These are phyloP conservation scores for Crocinoboletus sp. DNA, from an alignment of 1,284 basidiomycete species.

Conservation along the genomic window DNA sequence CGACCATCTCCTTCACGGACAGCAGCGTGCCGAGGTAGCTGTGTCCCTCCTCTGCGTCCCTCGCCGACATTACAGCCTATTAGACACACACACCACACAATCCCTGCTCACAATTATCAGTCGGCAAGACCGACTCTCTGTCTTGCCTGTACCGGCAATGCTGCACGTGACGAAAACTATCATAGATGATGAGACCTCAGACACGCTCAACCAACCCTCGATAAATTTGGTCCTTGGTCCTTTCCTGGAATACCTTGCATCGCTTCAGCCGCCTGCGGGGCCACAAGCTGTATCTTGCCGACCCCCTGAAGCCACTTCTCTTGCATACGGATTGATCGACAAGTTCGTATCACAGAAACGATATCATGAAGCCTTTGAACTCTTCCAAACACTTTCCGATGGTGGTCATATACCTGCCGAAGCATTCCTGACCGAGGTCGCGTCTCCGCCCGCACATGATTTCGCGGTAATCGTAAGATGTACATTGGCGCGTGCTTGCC, in stretches of 20 bases:
- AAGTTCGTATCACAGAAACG: constrained; percentile 33
- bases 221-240: constrained; percentile 20
- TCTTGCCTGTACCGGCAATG: constrained; percentile 19
- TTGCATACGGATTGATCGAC: constrained; percentile 28
- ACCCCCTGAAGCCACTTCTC: constrained; percentile 20
- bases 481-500: constrained; percentile 43
- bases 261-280: constrained; percentile 15
- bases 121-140: constrained; percentile 14
- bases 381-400: constrained; percentile 43
- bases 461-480: constrained; percentile 42
- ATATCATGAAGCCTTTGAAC: constrained; percentile 33
- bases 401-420: constrained; percentile 34
- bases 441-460: constrained; percentile 34
- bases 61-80: constrained; percentile 13
- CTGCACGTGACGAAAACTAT: constrained; percentile 22
- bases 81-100: constrained; percentile 21
- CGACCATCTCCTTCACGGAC: constrained; percentile 16
- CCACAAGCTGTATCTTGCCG: constrained; percentile 22
- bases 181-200: constrained; percentile 13
- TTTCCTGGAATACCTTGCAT: constrained; percentile 20
- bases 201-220: constrained; percentile 14
- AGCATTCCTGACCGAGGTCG: constrained; percentile 34
- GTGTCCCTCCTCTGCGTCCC: constrained; percentile 26
- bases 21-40: constrained; percentile 27
- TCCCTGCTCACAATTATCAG: constrained; percentile 26